Conservation (phyloP, 2,329 filamentous ascomycete species). For the Colletotrichum sp. region DNA sequence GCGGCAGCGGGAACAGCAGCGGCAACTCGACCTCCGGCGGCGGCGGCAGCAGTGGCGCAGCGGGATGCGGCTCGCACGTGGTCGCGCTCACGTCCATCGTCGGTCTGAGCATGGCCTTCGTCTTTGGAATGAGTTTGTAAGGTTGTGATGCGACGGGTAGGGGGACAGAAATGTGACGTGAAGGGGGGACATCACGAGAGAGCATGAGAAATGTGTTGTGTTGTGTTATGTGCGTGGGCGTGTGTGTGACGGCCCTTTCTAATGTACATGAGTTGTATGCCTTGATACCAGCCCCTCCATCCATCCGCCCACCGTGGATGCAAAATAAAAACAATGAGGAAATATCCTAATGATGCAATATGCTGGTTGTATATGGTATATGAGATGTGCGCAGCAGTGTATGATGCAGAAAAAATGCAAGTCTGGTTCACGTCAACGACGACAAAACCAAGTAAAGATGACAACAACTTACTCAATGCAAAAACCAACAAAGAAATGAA, state of each 20-base stretch:
- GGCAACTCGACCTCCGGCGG: conserved; percentile 5
- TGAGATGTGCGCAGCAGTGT: neutral
- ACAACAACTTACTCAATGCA: neutral
- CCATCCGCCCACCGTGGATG: neutral
- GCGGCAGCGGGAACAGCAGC: conserved; percentile 11
- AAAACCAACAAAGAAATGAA: neutral
- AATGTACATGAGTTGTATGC: conserved; percentile 19
- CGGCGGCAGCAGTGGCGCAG: conserved; percentile 16
- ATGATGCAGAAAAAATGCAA: neutral
- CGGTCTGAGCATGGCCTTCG: conserved; percentile 43
- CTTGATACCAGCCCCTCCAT: conserved; percentile 16
- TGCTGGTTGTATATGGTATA: neutral
- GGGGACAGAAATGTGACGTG: neutral
- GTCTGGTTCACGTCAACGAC: neutral
- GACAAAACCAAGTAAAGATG: neutral
- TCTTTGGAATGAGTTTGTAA: conserved; percentile 40
- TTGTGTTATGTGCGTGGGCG: neutral
- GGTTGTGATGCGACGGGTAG: neutral
- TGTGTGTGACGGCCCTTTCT: neutral
- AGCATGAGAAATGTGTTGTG: conserved; percentile 2
- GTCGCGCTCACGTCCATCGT: conserved; percentile 38
- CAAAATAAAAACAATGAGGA: neutral
- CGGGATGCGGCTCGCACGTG: conserved; percentile 21
- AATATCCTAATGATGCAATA: neutral
- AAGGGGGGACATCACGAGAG: neutral